Evolutionary conservation across 2,329 filamentous ascomycete genomes (phyloP).

Genomic region (Fusarium mundagurra): DNA sequence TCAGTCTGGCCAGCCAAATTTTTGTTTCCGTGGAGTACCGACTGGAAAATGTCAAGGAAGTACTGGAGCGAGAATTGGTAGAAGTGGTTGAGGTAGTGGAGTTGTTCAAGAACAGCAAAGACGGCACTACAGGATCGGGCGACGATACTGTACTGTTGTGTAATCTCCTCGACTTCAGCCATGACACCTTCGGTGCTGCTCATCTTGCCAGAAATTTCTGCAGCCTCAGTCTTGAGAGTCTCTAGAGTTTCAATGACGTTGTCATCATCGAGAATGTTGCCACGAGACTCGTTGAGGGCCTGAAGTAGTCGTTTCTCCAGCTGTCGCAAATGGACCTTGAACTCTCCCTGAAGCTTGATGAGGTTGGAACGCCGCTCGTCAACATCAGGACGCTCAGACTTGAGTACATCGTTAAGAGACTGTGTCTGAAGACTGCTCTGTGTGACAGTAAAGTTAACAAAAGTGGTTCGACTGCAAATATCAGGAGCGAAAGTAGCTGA

Average conservation of each 20-base stretch:
- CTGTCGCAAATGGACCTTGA: slow-evolving; percentile 96
- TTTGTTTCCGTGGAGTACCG: slow-evolving; percentile 84
- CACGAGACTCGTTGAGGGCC: slow-evolving; percentile 95
- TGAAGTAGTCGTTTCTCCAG: slow-evolving; percentile 94
- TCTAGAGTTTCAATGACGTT: slow-evolving; percentile 98
- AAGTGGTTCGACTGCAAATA: slow-evolving; percentile 97
- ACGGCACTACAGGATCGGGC: slow-evolving; percentile 96
- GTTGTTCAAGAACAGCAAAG: slow-evolving; percentile 94
- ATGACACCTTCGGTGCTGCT: slow-evolving; percentile 97
- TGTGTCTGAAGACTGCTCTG: slow-evolving; percentile 99
- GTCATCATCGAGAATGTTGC: slow-evolving; percentile 98
- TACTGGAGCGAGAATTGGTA: slow-evolving; percentile 99
- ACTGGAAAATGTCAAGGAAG: slow-evolving; percentile 97
- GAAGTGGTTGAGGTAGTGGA: slow-evolving; percentile 98
- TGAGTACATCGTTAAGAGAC: slow-evolving; percentile 95
- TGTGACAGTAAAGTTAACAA: slow-evolving; percentile 99
- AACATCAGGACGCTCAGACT: slow-evolving; percentile 96
- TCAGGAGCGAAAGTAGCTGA: slow-evolving; percentile 96
- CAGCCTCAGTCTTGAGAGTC: slow-evolving; percentile 96
- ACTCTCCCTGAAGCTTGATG: slow-evolving; percentile 98
- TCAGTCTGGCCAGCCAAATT: slow-evolving; percentile 76
- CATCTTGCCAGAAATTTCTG: slow-evolving; percentile 96
- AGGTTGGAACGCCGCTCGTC: slow-evolving; percentile 96
- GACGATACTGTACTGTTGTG: slow-evolving; percentile 91
- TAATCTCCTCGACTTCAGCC: slow-evolving; percentile 96